Percentiles rank a stretch among this genome's conserved stretches.
These are phyloP conservation scores for Talaromyces atroroseus DNA, from an alignment of 2,329 filamentous ascomycete species.

Conservation along the genomic window DNA sequence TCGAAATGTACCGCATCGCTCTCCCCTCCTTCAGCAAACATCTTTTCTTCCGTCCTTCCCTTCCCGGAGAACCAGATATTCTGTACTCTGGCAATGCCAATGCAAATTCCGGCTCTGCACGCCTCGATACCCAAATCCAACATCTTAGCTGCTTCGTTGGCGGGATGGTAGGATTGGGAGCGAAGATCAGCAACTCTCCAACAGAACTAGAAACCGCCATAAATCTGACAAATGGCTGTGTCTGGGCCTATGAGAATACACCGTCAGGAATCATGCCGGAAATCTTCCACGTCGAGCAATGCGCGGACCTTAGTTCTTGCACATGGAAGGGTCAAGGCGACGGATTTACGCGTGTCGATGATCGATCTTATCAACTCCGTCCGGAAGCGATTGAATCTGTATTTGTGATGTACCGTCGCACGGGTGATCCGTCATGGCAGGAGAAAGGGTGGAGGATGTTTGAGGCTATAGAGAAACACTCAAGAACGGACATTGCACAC, in stretches of 20 bases:
- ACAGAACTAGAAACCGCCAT: constrained; percentile 46
- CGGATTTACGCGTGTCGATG: not conserved
- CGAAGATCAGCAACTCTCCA: constrained; percentile 47
- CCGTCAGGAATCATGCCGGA: constrained; percentile 53
- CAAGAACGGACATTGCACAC: constrained; percentile 61
- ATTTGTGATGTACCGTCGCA: constrained; percentile 87
- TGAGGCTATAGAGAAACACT: constrained; percentile 60
- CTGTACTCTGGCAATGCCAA: constrained; percentile 36
- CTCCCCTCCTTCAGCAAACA: constrained; percentile 4
- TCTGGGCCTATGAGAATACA: constrained; percentile 50
- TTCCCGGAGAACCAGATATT: constrained; percentile 41
- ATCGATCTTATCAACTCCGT: constrained; percentile 35
- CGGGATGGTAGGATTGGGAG: constrained; percentile 52
- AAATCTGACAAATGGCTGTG: constrained; percentile 51
- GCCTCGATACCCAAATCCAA: constrained; percentile 34
- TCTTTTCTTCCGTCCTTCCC: constrained; percentile 17
- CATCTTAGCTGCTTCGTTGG: constrained; percentile 52
- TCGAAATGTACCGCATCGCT: constrained; percentile 50
- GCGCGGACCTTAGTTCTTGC: constrained; percentile 31
- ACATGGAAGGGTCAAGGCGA: constrained; percentile 33
- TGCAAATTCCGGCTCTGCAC: constrained; percentile 2
- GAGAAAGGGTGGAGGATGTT: constrained; percentile 89
- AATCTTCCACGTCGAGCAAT: constrained; percentile 39
- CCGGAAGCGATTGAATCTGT: constrained; percentile 85
- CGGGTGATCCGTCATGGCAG: constrained; percentile 67